A percentile compares a stretch with the other conserved stretches of the same genome.
These are phyloP conservation scores for Ruellia speciosa DNA, from an alignment of 305 asterid genomes.

Conservation along the genomic window DNA sequence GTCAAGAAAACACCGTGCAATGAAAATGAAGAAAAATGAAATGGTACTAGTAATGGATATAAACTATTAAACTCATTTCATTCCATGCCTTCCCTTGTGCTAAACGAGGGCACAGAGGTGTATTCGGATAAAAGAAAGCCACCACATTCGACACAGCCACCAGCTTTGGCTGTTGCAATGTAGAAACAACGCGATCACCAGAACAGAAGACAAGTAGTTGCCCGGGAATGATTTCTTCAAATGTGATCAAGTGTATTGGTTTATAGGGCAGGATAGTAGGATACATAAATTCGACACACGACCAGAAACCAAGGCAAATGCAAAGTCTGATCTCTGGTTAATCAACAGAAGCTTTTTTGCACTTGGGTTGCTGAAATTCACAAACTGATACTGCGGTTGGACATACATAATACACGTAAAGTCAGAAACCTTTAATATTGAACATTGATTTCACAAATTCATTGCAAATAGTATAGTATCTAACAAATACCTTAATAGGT, in stretches of 20 bases:
- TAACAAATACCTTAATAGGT: conserved; percentile 63
- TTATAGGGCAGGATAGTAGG: not conserved
- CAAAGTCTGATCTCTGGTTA: conserved; percentile 84
- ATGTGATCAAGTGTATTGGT: not conserved
- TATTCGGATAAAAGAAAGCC: conserved; percentile 72
- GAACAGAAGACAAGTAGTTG: too few species aligned
- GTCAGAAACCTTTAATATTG: not conserved
- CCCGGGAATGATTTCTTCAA: not conserved
- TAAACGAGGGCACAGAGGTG: conserved; percentile 84
- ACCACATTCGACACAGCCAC: conserved; percentile 57
- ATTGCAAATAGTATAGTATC: not conserved
- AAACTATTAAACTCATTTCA: conserved; percentile 69
- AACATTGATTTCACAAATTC: not conserved
- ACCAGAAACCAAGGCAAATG: conserved; percentile 78
- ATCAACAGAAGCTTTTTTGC: conserved; percentile 70
- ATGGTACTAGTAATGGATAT: not conserved
- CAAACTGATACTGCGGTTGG: conserved; percentile 70
- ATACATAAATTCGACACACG: conserved; percentile 57
- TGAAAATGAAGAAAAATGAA: not conserved
- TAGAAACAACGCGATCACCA: not conserved
- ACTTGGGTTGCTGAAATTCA: conserved; percentile 55
- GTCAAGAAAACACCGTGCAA: not conserved
- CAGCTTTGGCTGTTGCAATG: conserved; percentile 67
- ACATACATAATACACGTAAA: not conserved
- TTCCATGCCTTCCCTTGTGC: conserved; percentile 91